Percentiles rank a stretch among this genome's conserved stretches.
phyloP scores from a whole-genome alignment of 306 rosid species.

The Medicago arabica region DNA sequence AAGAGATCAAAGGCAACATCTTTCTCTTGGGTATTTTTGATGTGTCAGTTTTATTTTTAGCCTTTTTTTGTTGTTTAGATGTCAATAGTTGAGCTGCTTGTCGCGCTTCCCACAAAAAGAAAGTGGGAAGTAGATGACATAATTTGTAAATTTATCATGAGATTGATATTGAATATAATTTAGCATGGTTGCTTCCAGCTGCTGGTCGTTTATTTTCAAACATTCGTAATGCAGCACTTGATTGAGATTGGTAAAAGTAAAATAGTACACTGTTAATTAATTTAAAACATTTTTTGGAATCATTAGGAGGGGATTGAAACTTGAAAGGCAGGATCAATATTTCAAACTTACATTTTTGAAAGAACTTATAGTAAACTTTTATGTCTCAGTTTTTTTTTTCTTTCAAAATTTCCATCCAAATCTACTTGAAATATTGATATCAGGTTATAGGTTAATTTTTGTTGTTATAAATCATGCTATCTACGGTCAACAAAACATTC shows the following conservation, averaged over 20 bases:
- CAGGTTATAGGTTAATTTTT: too few relatives aligned
- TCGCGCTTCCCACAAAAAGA: constrained; percentile 54
- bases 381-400: too few relatives aligned
- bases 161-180: constrained; percentile 38
- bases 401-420: too few relatives aligned
- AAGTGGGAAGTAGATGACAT: constrained; percentile 50
- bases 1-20: constrained; percentile 51
- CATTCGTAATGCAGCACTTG: not conserved
- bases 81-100: constrained; percentile 38
- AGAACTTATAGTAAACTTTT: too few relatives aligned
- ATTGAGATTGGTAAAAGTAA: not conserved
- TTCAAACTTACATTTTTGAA: too few relatives aligned
- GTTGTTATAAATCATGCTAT: too few relatives aligned
- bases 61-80: not conserved
- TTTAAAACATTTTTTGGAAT: constrained; percentile 4
- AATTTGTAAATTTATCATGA: constrained; percentile 54
- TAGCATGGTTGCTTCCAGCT: constrained; percentile 26
- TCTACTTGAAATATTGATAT: too few relatives aligned
- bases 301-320: not conserved
- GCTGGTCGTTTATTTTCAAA: not conserved
- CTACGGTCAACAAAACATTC: too few relatives aligned
- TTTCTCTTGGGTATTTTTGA: constrained; percentile 59
- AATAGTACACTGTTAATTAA: not conserved
- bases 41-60: constrained; percentile 56
- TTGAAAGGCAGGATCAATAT: not conserved